Evolutionary conservation across 805 yeast genomes (phyloP).

Genomic region (Candida xiaguanensis): DNA sequence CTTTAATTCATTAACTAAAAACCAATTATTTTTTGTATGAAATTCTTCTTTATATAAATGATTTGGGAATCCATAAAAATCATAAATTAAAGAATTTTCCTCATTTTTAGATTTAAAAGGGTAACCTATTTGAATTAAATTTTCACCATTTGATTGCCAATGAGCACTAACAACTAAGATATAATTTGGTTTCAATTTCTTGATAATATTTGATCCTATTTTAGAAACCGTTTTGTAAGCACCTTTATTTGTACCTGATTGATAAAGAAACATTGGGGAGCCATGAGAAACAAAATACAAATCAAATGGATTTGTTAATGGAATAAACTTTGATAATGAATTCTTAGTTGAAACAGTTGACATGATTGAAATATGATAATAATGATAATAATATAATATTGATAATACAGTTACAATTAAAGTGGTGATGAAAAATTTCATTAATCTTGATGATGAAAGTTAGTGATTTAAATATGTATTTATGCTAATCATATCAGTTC

Average conservation of each 20-base stretch:
- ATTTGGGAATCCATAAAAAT: constrained; percentile 69
- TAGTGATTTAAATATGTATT: too few relatives aligned
- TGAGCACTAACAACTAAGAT: constrained; percentile 72
- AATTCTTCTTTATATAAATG: constrained; percentile 62
- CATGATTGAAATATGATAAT: neutral
- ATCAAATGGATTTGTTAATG: constrained; percentile 41
- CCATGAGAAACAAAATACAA: constrained; percentile 77
- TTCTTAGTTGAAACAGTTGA: neutral
- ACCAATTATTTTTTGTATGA: constrained; percentile 44
- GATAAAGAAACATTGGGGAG: constrained; percentile 73
- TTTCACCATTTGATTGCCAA: constrained; percentile 53
- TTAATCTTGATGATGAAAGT: neutral
- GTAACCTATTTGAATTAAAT: constrained; percentile 46
- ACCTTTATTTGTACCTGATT: constrained; percentile 51
- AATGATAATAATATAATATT: neutral
- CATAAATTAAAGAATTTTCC: constrained; percentile 64
- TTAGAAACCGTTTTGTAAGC: constrained; percentile 52
- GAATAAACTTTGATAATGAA: constrained; percentile 8
- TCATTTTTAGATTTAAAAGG: constrained; percentile 16
- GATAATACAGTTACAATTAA: neutral
- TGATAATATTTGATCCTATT: constrained; percentile 51
- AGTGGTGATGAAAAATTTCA: neutral
- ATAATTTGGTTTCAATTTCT: constrained; percentile 56
- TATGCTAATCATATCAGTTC: too few relatives aligned
- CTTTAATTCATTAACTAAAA: constrained; percentile 44